Percentiles rank a stretch among this genome's conserved stretches.
phyloP scores from a whole-genome alignment of 2,329 filamentous ascomycete genomes.

The Helotiales sp. region DNA sequence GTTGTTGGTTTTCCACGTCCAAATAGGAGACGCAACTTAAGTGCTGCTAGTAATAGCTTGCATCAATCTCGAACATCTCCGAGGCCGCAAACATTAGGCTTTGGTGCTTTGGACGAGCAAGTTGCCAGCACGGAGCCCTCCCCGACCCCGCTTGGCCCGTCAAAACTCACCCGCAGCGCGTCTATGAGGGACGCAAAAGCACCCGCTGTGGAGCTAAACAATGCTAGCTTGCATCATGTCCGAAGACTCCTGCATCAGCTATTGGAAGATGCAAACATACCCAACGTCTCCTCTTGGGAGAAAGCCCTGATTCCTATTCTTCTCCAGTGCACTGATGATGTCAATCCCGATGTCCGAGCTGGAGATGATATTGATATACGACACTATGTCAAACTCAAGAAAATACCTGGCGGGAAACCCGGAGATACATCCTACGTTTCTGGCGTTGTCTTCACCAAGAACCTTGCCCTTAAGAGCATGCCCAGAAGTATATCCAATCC shows the following conservation, averaged over 20 bases:
- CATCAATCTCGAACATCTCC: conserved; percentile 72
- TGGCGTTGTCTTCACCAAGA: conserved; percentile 96
- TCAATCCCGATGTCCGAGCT: conserved; percentile 85
- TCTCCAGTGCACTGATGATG: conserved; percentile 87
- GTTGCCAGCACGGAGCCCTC: conserved; percentile 19
- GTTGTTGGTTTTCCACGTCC: conserved; percentile 61
- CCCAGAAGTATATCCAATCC: conserved; percentile 80
- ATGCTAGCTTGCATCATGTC: conserved; percentile 85
- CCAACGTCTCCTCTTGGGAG: conserved; percentile 78
- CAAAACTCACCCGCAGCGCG: conserved; percentile 70
- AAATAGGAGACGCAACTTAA: conserved; percentile 76
- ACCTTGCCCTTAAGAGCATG: conserved; percentile 95
- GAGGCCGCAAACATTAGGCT: conserved; percentile 51
- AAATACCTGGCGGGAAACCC: conserved; percentile 86
- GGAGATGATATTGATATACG: conserved; percentile 97
- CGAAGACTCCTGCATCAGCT: conserved; percentile 82
- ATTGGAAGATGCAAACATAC: conserved; percentile 72
- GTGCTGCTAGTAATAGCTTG: conserved; percentile 71
- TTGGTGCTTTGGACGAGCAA: conserved; percentile 35
- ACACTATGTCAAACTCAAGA: conserved; percentile 96
- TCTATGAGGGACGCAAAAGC: conserved; percentile 76
- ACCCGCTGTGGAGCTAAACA: conserved; percentile 80
- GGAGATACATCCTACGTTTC: conserved; percentile 96
- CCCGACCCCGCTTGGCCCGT: conserved; percentile 29
- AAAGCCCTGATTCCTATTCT: conserved; percentile 88